Base-by-base conservation (phyloP, 139 green algal species). In the Monoraphidium neglectum region DNA sequence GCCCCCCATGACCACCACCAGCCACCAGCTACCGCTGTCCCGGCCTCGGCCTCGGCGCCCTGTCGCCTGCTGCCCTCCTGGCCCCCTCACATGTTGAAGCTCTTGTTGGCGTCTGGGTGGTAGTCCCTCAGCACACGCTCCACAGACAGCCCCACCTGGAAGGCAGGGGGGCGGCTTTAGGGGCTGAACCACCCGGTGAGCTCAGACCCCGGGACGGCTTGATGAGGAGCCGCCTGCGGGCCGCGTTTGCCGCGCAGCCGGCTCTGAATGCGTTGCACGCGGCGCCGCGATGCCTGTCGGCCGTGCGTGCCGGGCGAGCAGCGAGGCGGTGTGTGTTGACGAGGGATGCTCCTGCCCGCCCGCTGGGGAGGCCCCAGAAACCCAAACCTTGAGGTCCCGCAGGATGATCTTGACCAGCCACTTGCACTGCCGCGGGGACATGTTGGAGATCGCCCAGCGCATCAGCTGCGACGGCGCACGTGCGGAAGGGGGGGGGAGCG, bases 351-450 rank as follows among this genome's bases (percentile, higher is more conserved):
- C 28, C 57, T 18, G 30, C 18, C 30, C 61, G 43, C 30, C n/a
- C 40, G 23, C 28, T 28, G 61, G 4, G n/a, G 28, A 28, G 6
- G 23, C 23, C 4, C 6, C 61, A 68, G 23, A 28, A 68, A 13
- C 28, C 43, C 13, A 47, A 23, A 88, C 78, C 88, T 93, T 93
- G 8, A 92, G 59, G 38, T 91, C 86, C 56, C 88, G 87, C 32
- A 97, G 73, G 21, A 97, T 89, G 60, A 97, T 90, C 40, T 79
- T 59, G 18, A 85, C 54, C 32, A 97, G 78, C 89, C 88, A 95
- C 18, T 82, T 82, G 79, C 95, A 91, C 79, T 93, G 83, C 4
- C 26, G 36, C 1, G 88, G 67, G 12, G 85, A 89, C 47, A 81
- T 84, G 32, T 77, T 68, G 5, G 26, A 26, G 43, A 91, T 66